Conservation (phyloP, 2,329 filamentous ascomycete genomes). For the Onygenales sp. region DNA sequence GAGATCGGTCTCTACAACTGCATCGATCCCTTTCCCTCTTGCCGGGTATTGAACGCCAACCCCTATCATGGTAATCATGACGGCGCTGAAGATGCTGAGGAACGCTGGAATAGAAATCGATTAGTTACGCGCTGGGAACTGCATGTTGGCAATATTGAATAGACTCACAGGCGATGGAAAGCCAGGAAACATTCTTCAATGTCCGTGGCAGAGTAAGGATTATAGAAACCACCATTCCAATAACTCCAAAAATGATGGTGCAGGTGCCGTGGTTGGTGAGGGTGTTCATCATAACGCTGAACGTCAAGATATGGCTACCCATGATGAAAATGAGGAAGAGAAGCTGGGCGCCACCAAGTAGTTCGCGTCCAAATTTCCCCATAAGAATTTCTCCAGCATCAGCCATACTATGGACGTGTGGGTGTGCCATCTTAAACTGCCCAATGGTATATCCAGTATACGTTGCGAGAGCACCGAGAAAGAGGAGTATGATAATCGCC, state of each 20-base stretch:
- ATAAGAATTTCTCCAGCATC: conserved; percentile 56
- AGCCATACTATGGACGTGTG: conserved; percentile 55
- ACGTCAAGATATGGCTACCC: conserved; percentile 62
- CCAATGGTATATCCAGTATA: conserved; percentile 54
- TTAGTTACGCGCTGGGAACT: conserved; percentile 8
- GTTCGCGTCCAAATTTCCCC: conserved; percentile 51
- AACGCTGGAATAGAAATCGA: conserved; percentile 38
- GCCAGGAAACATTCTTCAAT: conserved; percentile 51
- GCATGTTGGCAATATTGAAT: not conserved
- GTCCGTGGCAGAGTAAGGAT: conserved; percentile 53
- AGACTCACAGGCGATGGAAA: conserved; percentile 48
- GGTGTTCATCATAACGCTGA: conserved; percentile 58
- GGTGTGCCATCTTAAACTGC: conserved; percentile 48
- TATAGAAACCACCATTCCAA: conserved; percentile 51
- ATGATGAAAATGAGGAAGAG: conserved; percentile 61
- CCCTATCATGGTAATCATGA: conserved; percentile 57
- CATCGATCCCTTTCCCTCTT: conserved; percentile 21
- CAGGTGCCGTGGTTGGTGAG: conserved; percentile 54
- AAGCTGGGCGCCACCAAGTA: conserved; percentile 53
- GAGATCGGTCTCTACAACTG: conserved; percentile 35
- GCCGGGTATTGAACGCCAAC: conserved; percentile 46
- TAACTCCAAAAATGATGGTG: conserved; percentile 54
- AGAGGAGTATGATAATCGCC: conserved; percentile 44
- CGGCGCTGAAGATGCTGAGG: conserved; percentile 53
- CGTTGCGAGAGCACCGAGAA: conserved; percentile 46